Evolutionary conservation across 2,329 filamentous ascomycete genomes (phyloP).

Genomic region (Aspergillus eucalypticola): DNA sequence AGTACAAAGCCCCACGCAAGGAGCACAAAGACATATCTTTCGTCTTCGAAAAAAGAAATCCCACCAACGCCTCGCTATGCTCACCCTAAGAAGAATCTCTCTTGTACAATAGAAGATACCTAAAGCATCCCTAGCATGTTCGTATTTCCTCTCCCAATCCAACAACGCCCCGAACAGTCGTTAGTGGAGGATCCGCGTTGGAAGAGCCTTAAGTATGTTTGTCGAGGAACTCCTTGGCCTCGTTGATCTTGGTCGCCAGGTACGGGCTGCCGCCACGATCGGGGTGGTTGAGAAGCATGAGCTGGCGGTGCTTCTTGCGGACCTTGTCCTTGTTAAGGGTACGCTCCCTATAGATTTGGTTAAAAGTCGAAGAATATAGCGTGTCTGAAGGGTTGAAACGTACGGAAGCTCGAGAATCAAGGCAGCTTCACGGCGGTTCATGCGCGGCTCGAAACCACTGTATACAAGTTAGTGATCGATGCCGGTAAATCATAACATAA

Average conservation of each 20-base stretch:
- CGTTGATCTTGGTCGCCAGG: slow-evolving; percentile 95
- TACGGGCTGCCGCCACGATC: slow-evolving; percentile 97
- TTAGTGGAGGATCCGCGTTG: neutral
- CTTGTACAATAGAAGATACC: slow-evolving; percentile 21
- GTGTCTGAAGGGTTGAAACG: slow-evolving; percentile 26
- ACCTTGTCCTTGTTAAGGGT: slow-evolving; percentile 88
- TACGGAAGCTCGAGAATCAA: slow-evolving; percentile 91
- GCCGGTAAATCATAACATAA: neutral
- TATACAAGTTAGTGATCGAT: slow-evolving; percentile 16
- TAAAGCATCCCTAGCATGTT: slow-evolving; percentile 2
- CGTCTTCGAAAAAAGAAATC: slow-evolving; percentile 26
- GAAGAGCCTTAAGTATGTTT: slow-evolving; percentile 54
- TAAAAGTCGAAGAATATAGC: slow-evolving; percentile 10
- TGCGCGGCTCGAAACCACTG: slow-evolving; percentile 86
- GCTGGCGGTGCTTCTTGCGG: slow-evolving; percentile 88
- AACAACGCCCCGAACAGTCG: slow-evolving; percentile 1
- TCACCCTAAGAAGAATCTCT: slow-evolving; percentile 33
- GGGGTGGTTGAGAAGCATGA: slow-evolving; percentile 98
- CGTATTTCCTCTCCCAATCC: slow-evolving; percentile 9
- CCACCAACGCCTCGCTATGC: slow-evolving; percentile 45
- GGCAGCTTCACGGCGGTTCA: slow-evolving; percentile 88
- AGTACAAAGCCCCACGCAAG: slow-evolving; percentile 55
- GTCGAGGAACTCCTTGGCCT: slow-evolving; percentile 94
- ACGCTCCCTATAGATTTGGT: slow-evolving; percentile 65
- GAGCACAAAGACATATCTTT: slow-evolving; percentile 21